These are phyloP conservation scores for Filobasidium wieringae DNA, from an alignment of 768 basidiomycete genomes.

Conservation along the genomic window DNA sequence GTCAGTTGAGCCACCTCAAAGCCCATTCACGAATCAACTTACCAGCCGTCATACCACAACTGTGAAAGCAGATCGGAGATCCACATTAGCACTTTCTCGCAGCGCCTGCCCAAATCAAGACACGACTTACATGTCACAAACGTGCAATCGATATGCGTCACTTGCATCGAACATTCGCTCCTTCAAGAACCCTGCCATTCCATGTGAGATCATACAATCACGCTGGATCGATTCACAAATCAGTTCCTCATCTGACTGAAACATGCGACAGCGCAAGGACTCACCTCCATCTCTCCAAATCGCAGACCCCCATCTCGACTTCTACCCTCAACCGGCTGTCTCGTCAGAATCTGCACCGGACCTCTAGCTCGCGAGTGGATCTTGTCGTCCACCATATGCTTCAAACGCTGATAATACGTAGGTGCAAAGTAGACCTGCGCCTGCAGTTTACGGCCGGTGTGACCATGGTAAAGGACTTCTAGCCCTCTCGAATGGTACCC, in stretches of 20 bases:
- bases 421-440: conserved; percentile 98
- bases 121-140: conserved; percentile 78
- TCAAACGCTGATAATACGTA: conserved; percentile 95
- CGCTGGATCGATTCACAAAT: conserved; percentile 40
- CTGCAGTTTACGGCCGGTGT: conserved; percentile 93
- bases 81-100: neutral
- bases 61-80: conserved; percentile 31
- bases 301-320: conserved; percentile 97
- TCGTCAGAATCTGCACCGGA: conserved; percentile 90
- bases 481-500: conserved; percentile 96
- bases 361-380: conserved; percentile 96
- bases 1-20: neutral
- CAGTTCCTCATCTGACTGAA: neutral
- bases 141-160: conserved; percentile 80
- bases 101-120: neutral
- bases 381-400: conserved; percentile 99
- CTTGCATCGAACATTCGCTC: conserved; percentile 57
- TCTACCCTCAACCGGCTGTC: conserved; percentile 97
- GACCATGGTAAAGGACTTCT: conserved; percentile 98
- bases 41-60: conserved; percentile 84
- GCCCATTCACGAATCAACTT: neutral
- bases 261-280: neutral
- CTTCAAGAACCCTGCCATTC: conserved; percentile 94
- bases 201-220: conserved; percentile 99
- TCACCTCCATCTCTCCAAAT: conserved; percentile 96